These are phyloP conservation scores for Botrytis byssoidea DNA, from an alignment of 2,329 filamentous ascomycete species.

Conservation along the genomic window DNA sequence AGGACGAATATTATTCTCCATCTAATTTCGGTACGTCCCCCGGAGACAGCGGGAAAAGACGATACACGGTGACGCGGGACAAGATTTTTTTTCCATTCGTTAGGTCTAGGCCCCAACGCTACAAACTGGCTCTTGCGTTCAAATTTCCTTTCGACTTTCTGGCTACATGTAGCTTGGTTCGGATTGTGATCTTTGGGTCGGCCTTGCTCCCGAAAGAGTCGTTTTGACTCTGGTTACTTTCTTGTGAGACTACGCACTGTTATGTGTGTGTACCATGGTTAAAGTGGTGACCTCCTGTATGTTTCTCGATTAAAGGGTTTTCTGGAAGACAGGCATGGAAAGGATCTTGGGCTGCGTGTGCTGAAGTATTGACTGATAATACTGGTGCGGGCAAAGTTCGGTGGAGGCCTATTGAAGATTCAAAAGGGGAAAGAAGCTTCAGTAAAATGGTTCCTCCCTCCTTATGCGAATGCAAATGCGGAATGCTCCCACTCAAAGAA, in stretches of 20 bases:
- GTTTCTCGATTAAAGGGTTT: background rate
- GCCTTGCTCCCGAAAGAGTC: background rate
- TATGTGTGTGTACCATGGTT: background rate
- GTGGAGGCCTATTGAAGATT: background rate
- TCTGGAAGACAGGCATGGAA: background rate
- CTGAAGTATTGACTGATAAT: background rate
- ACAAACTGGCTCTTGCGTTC: background rate
- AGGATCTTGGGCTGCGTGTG: background rate
- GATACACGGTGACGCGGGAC: background rate
- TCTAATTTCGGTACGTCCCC: conserved; percentile 12
- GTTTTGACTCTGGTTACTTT: background rate
- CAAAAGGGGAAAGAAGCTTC: background rate
- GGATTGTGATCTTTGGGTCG: background rate
- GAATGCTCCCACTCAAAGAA: background rate
- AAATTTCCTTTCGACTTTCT: conserved; percentile 10
- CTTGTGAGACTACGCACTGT: conserved; percentile 11
- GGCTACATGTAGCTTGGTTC: background rate
- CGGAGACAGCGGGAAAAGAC: conserved; percentile 7
- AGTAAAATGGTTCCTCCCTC: background rate
- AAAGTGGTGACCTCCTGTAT: background rate
- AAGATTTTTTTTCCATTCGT: background rate
- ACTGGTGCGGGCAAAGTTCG: background rate
- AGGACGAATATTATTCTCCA: conserved; percentile 2
- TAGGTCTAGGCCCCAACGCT: conserved; percentile 1
- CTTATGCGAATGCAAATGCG: background rate